A percentile compares a stretch with the other conserved stretches of the same genome.
Evolutionary conservation across 202 grass and related monocot genomes (phyloP).

Genomic region (Schoenoplectus tabernaemontani): DNA sequence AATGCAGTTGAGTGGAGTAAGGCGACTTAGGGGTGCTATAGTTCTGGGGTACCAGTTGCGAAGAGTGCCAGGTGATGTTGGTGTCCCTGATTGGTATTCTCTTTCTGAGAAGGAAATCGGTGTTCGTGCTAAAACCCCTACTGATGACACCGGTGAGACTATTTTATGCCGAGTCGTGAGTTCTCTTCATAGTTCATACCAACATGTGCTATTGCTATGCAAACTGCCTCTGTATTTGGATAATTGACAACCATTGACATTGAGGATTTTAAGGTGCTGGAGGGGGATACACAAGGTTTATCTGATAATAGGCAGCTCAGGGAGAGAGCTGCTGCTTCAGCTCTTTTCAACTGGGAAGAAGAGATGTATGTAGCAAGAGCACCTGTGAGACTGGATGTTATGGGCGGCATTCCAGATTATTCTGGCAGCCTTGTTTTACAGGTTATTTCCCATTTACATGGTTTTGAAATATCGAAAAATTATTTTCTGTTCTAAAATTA

Average conservation of each 20-base stretch:
- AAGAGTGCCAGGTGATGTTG: conserved; percentile 74
- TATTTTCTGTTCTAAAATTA: background rate
- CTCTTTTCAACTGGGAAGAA: conserved; percentile 92
- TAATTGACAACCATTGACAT: background rate
- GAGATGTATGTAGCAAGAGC: conserved; percentile 97
- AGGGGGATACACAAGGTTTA: conserved; percentile 76
- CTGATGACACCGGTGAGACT: conserved; percentile 38
- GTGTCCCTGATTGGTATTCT: conserved; percentile 95
- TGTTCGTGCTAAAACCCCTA: conserved; percentile 29
- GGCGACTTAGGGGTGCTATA: conserved; percentile 83
- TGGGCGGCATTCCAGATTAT: conserved; percentile 97
- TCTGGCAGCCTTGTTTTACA: conserved; percentile 94
- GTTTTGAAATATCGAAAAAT: background rate
- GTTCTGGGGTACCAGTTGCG: conserved; percentile 94
- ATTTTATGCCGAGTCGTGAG: conserved; percentile 41
- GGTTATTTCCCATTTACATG: conserved; percentile 32
- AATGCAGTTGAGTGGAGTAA: conserved; percentile 71
- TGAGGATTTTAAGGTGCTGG: conserved; percentile 88
- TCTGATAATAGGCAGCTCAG: conserved; percentile 68
- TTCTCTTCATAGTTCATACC: background rate
- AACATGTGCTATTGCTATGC: background rate
- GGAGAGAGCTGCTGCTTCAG: conserved; percentile 69
- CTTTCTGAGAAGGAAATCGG: conserved; percentile 84
- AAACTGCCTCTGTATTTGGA: background rate
- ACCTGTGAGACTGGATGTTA: conserved; percentile 85